Percentiles rank a stretch among this genome's conserved stretches.
These are phyloP conservation scores for Lichtheimia hyalospora DNA, from an alignment of 371 early-diverging fungal species.

Conservation along the genomic window DNA sequence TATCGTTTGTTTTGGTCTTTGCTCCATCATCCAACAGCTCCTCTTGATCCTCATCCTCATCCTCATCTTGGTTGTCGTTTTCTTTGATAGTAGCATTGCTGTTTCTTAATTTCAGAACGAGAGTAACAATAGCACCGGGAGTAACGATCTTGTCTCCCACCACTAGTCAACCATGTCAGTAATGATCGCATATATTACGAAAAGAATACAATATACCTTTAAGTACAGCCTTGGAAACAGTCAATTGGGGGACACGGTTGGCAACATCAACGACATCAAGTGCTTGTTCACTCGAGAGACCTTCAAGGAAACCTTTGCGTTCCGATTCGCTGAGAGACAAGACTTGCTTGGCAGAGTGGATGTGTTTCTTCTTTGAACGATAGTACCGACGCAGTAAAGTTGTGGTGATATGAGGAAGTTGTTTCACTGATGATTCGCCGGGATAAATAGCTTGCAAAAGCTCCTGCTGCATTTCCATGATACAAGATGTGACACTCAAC, in stretches of 20 bases:
- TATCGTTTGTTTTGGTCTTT: slow-evolving; percentile 40
- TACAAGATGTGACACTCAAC: slow-evolving; percentile 57
- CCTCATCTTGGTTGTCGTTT: slow-evolving; percentile 24
- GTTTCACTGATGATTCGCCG: slow-evolving; percentile 76
- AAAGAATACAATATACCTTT: slow-evolving; percentile 42
- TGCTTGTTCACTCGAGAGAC: slow-evolving; percentile 56
- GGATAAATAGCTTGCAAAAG: slow-evolving; percentile 81
- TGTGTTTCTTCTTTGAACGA: slow-evolving; percentile 28
- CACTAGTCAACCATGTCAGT: slow-evolving; percentile 30
- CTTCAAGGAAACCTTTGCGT: slow-evolving; percentile 59
- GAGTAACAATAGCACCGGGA: slow-evolving; percentile 79
- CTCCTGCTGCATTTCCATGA: slow-evolving; percentile 78
- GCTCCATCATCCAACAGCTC: slow-evolving; percentile 28
- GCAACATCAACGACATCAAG: slow-evolving; percentile 74
- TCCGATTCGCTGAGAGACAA: slow-evolving; percentile 66
- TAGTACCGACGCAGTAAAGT: slow-evolving; percentile 37
- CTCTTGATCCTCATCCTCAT: slow-evolving; percentile 38
- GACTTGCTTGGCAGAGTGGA: slow-evolving; percentile 62
- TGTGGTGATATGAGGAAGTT: slow-evolving; percentile 76
- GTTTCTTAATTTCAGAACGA: slow-evolving; percentile 61
- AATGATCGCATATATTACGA: background rate
- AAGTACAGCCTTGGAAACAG: slow-evolving; percentile 77
- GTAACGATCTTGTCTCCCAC: slow-evolving; percentile 81
- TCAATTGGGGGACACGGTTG: slow-evolving; percentile 71
- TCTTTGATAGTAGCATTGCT: slow-evolving; percentile 19